Base-by-base conservation (phyloP, 2,329 filamentous ascomycete genomes). In the Fusarium buharicum region DNA sequence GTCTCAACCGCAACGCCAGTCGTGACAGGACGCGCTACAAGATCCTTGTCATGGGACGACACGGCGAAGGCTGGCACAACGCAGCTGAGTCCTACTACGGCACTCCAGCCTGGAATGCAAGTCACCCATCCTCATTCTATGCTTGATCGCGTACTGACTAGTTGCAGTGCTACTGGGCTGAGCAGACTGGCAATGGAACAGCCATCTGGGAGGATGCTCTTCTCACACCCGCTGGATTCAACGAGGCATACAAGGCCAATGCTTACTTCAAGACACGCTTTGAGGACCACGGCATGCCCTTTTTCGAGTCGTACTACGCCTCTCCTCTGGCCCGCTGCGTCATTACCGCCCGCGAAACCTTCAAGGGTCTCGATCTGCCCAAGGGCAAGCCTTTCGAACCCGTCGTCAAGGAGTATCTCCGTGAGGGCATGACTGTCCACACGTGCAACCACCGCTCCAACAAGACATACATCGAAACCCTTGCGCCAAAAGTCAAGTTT, bases 41-140 rank as follows among this genome's bases (percentile, higher is more conserved):
- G 68, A 79, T 92, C 10, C 71, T 92, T 27, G 88, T 88, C 73
- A 79, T 90, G 73, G 88, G 85, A 4, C 85, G 90, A 34, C 90
- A 92, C 70, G 90, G 89, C 18, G 83, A 92, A 74, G 89, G 89
- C 12, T 85, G 78, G 66, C 84, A 87, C 62, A 87, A 87, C 62
- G 81, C 80, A 7, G 88, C 88, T 13, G 86, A 90, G 74, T 78
- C 79, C 24, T 88, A 81, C 72, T 91, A 89, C 65, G 88, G 88
- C 41, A 90, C 87, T 0, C 82, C 85, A 2, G 85, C 84, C 3
- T 91, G 88, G 89, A 88, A 91, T 71, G 85, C 84, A 73, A 67
- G 83, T 76, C 9, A 28, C 12, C 2, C 18, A 14, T 4, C 12
- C 20, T 1, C 4, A n/a, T 3, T 10, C 1, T 1, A 2, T 31